Evolutionary conservation across 1,284 basidiomycete species (phyloP).

Genomic region (Kalmanozyma brasiliensis): DNA sequence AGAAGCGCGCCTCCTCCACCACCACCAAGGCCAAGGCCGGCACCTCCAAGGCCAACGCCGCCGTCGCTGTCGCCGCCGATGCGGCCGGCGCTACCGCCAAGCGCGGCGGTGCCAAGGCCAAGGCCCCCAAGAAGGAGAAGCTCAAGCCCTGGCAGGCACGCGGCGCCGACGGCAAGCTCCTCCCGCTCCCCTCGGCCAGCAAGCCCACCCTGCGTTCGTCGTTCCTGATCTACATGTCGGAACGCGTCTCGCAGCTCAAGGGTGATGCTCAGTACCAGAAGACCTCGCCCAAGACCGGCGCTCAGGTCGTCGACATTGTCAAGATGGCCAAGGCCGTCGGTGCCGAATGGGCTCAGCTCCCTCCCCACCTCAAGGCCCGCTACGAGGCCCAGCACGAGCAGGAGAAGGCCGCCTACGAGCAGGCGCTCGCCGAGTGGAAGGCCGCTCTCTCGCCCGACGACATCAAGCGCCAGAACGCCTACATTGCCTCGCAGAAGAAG

Average conservation of each 20-base stretch:
- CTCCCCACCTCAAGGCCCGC: conserved; percentile 42
- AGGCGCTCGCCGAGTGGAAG: conserved; percentile 56
- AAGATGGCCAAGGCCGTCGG: conserved; percentile 50
- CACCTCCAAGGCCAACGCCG: conserved; percentile 23
- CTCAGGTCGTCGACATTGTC: conserved; percentile 52
- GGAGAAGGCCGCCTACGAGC: conserved; percentile 54
- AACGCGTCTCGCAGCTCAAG: conserved; percentile 51
- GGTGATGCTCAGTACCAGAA: conserved; percentile 47
- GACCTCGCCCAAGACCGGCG: conserved; percentile 48
- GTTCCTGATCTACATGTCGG: conserved; percentile 60
- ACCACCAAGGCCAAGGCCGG: conserved; percentile 43
- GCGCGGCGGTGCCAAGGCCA: conserved; percentile 36
- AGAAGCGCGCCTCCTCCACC: conserved; percentile 47
- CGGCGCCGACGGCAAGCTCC: conserved; percentile 56
- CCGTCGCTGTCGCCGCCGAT: conserved; percentile 15
- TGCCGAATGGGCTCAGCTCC: conserved; percentile 54
- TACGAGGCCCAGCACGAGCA: conserved; percentile 51
- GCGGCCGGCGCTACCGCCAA: conserved; percentile 34
- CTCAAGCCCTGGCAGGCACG: conserved; percentile 57
- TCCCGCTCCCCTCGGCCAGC: conserved; percentile 60
- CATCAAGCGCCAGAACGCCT: conserved; percentile 63
- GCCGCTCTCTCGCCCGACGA: conserved; percentile 58
- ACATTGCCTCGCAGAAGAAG: conserved; percentile 55
- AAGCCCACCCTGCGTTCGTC: conserved; percentile 58
- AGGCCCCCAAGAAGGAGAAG: conserved; percentile 55